Base-by-base conservation (phyloP, 176 grass and related monocot genomes). In the Triticum urartu region DNA sequence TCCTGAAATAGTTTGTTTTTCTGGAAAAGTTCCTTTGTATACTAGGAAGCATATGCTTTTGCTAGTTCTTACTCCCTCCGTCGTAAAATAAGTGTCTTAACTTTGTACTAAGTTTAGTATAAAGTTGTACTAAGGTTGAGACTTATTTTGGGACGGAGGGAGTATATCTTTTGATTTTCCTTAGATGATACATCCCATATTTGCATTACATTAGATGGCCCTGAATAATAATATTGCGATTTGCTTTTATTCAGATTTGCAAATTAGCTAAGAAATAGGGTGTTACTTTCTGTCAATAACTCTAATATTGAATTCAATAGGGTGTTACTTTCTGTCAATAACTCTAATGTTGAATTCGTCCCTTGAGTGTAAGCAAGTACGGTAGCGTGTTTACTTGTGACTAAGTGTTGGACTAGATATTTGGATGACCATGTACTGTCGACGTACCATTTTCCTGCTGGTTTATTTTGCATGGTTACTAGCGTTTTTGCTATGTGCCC, bases 1-100 rank as follows among this genome's bases (percentile, higher is more conserved):
- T n/a, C 61, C 52, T 39, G 48, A 59, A 14, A 65, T 47, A 26
- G 17, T 83, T 58, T 58, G 15, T 39, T 42, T 35, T 72, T 72
- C 24, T 20, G 17, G 8, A 22, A 61, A 62, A 7, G 11, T 83
- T 61, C 71, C 38, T 83, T 62, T 18, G 15, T 72, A 43, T 32
- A 84, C 38, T 43, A 63, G 65, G 67, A 79, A 80, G 2, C 68
- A 89, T 58, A 65, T 80, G 5, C 22, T 89, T 47, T 59, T 84
- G 52, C 14, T 63, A 72, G 28, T 62, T 67, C 22, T 30, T 30
- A 30, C 28, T 30, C 28, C 28, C 28, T 30, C 28, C 28, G 28
- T 30, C 2, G 2, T 30, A 3, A 30, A 30, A 30, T 30, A 30
- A 30, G 28, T 30, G 28, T 30, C 28, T 30, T 30, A 30, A 30